phyloP scores from a whole-genome alignment of 148 eudicot species.

The Nepenthes mirabilis region DNA sequence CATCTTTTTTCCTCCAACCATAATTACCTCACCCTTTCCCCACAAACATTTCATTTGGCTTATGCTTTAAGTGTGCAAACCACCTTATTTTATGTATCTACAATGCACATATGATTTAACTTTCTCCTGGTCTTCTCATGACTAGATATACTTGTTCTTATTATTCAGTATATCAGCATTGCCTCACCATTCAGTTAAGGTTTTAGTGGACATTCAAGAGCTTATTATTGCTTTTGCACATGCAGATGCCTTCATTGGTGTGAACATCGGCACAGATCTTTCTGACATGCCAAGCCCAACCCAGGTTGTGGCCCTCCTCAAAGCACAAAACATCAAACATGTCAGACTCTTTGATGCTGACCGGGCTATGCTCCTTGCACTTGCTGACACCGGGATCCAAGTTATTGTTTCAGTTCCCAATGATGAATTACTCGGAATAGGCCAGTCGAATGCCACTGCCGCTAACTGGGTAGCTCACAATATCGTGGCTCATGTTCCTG shows the following conservation, averaged over 20 bases:
- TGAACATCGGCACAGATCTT: constrained; percentile 65
- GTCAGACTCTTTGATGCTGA: constrained; percentile 72
- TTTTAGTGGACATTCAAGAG: neutral
- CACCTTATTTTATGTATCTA: no score
- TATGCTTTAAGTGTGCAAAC: no score
- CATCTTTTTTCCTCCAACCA: no score
- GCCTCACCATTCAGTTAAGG: neutral
- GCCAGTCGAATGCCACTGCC: constrained; percentile 87
- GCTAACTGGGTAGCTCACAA: constrained; percentile 87
- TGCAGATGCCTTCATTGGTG: constrained; percentile 67
- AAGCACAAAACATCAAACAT: constrained; percentile 64
- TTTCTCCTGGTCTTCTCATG: no score
- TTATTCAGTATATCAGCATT: neutral
- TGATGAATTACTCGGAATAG: constrained; percentile 73
- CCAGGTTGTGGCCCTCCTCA: constrained; percentile 72
- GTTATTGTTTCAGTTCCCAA: constrained; percentile 84
- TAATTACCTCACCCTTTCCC: no score
- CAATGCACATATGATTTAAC: no score
- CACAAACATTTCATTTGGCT: no score
- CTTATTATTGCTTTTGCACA: neutral
- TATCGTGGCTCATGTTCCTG: constrained; percentile 64
- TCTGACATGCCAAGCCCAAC: constrained; percentile 77
- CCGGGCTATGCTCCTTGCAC: constrained; percentile 67
- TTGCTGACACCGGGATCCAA: constrained; percentile 60
- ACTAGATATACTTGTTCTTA: no score